Conservation (phyloP, 2,329 filamentous ascomycete species). For the Hypoxylon rubiginosum region DNA sequence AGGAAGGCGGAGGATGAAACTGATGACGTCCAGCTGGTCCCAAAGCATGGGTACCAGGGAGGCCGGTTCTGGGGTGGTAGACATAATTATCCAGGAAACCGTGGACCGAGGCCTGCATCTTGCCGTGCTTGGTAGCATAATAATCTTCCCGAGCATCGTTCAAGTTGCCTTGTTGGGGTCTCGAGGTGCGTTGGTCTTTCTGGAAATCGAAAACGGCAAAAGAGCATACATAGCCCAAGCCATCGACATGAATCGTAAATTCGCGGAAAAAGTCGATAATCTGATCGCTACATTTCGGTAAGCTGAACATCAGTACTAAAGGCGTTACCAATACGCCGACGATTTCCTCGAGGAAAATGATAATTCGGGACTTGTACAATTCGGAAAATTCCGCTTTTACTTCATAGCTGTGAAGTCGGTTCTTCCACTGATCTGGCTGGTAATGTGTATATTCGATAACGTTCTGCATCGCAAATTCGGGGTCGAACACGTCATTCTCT, state of each 20-base stretch:
- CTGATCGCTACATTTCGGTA: constrained; percentile 90
- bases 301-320: constrained; percentile 85
- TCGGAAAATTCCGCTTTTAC: constrained; percentile 91
- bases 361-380: constrained; percentile 90
- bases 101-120: constrained; percentile 98
- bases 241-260: constrained; percentile 97
- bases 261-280: constrained; percentile 98
- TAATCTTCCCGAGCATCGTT: constrained; percentile 89
- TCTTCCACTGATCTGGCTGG: constrained; percentile 88
- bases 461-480: constrained; percentile 87
- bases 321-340: constrained; percentile 93
- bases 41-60: constrained; percentile 69
- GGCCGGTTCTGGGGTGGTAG: constrained; percentile 77
- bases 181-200: constrained; percentile 72
- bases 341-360: constrained; percentile 94
- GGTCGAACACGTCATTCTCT: constrained; percentile 90
- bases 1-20: constrained; percentile 82
- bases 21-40: constrained; percentile 65
- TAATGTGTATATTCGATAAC: constrained; percentile 96
- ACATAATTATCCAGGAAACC: constrained; percentile 95
- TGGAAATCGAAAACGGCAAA: constrained; percentile 99
- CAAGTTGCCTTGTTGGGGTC: constrained; percentile 54
- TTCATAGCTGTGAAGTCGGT: constrained; percentile 91
- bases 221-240: constrained; percentile 94
- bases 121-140: constrained; percentile 94